Evolutionary conservation across 345 rosid genomes (phyloP), one percentile per base, ranked within the genome.

Genomic region (Schrenkiella parvula): DNA sequence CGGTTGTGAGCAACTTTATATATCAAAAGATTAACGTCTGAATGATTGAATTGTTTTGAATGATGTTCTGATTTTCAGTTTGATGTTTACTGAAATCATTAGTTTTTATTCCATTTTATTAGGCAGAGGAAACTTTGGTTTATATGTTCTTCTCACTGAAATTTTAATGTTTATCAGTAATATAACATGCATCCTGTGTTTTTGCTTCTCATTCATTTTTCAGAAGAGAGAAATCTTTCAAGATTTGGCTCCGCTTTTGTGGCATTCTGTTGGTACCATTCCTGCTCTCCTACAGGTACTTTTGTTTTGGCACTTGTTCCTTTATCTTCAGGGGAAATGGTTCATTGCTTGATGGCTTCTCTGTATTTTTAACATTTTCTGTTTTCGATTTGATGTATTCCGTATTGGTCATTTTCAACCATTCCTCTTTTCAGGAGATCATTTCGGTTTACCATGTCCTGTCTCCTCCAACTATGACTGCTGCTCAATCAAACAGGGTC

Each of bases 181-280:
- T n/a, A 6, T 44, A 4, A 3, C 43, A 5, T 65, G 44, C 5
- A 64, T 42, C 31, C 69, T 66, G 59, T 83, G 54, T 76, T 57
- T 79, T 61, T 38, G 26, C 14, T 62, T 3, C 38, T 41, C 2
- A 8, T 66, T 75, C 4, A n/a, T 18, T 70, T 48, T 38, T 23
- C 85, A 85, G 87, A 70, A 65, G 47, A 73, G 74, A 64, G 75
- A 60, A 4, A 13, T 46, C 46, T 68, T 74, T 50, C 80, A 74
- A 9, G 80, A 82, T 17, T 35, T 84, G 80, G 89, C 82, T 8
- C 82, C 82, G 12, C n/a, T 82, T 37, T 32, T 88, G 19, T 88
- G 92, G 92, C 43, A 82, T 59, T 84, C 92, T 25, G 47, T 71
- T 66, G 84, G 84, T 26, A 73, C 80, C 39, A 58, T 83, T 38